Evolutionary conservation across 805 yeast genomes (phyloP), one percentile per base, ranked within the genome.

Genomic region (Schwanniomyces yamadae): DNA sequence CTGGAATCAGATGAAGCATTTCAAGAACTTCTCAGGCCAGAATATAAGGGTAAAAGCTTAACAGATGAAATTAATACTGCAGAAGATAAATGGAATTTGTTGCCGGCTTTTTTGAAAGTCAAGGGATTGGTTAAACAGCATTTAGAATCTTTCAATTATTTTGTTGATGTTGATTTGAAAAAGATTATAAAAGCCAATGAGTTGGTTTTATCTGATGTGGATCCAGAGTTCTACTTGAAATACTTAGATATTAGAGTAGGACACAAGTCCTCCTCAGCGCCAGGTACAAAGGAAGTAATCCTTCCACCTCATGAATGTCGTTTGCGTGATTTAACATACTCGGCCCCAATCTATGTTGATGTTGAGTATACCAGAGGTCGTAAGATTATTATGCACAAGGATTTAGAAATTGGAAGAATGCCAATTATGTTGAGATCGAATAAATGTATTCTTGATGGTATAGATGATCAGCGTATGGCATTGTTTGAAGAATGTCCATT

Each of bases 61-160:
- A 78, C 95, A 2, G 99, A 93, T 64, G 85, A 85, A 45, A 83
- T 93, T 55, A 79, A 79, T 49, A 88, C 96, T 0, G 93, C 95
- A 8, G 87, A 87, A 50, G 99, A 93, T 62, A 93, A 93, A 59
- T 93, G 99, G 99, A 85, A 93, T 50, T 71, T 93, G 31, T 66
- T 93, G 26, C 99, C 99, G 0, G 99, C 99, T 0, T 93, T 93
- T 55, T 68, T 93, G 44, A 88, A 89, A 55, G 96, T 93, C 29
- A 93, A 93, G 59, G 99, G 99, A 36, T 68, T 93, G 34, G 98
- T 93, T 30, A 93, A 93, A 54, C 99, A 93, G 68, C 99, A 93
- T 69, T 71, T 93, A 55, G 99, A 93, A 57, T 93, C 99, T n/a
- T 93, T 88, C 73, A 91, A 93, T 57, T 93, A 87, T 64, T 93